These are phyloP conservation scores for Stachybotrys chlorohalonatus DNA, from an alignment of 2,329 filamentous ascomycete genomes.

Conservation along the genomic window DNA sequence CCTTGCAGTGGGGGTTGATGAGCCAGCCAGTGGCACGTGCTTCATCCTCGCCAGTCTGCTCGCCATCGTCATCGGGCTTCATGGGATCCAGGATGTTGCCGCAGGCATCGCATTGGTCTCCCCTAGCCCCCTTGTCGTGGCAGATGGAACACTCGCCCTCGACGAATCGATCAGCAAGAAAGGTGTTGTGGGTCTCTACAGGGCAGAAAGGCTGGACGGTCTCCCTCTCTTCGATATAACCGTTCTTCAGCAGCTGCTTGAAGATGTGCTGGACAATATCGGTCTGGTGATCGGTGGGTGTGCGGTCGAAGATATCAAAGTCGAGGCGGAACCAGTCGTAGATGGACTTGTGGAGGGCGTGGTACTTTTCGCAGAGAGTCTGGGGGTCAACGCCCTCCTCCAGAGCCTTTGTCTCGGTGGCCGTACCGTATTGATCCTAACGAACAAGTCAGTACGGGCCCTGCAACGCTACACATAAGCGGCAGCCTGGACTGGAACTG, in stretches of 20 bases:
- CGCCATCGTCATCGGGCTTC: conserved; percentile 38
- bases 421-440: conserved; percentile 84
- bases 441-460: neutral
- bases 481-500: neutral
- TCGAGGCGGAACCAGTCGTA: conserved; percentile 95
- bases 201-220: conserved; percentile 83
- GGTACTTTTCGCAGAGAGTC: conserved; percentile 86
- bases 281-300: conserved; percentile 81
- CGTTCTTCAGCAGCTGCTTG: conserved; percentile 76
- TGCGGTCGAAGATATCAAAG: conserved; percentile 93
- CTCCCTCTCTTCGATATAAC: conserved; percentile 76
- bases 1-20: conserved; percentile 82
- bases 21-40: conserved; percentile 39
- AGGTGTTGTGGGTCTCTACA: conserved; percentile 57
- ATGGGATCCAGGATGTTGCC: conserved; percentile 64
- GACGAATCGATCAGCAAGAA: conserved; percentile 79
- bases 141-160: conserved; percentile 73
- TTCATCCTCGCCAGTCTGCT: conserved; percentile 17
- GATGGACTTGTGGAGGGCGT: conserved; percentile 78
- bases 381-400: conserved; percentile 77
- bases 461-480: neutral
- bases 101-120: conserved; percentile 69
- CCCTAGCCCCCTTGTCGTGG: conserved; percentile 59
- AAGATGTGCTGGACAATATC: conserved; percentile 92
- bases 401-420: conserved; percentile 90